Conservation (phyloP, 805 yeast species). For the Metschnikowia amazonensis region DNA sequence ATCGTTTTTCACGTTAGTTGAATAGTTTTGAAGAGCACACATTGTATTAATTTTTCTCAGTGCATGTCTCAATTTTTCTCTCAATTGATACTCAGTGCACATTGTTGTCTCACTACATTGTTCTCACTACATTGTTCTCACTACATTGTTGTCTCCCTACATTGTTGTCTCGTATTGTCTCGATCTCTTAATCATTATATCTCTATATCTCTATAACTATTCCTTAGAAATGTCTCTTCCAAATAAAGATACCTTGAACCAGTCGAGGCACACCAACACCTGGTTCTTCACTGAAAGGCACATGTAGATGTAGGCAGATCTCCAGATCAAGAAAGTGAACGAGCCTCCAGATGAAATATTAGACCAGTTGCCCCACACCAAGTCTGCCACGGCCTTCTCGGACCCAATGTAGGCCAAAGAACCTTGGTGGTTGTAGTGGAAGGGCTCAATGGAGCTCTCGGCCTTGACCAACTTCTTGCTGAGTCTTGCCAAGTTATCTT, state of each 20-base stretch:
- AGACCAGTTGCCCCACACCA: constrained; percentile 74
- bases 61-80: too few species aligned
- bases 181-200: too few species aligned
- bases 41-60: too few species aligned
- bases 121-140: too few species aligned
- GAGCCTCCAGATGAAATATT: constrained; percentile 81
- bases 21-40: too few species aligned
- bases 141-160: too few species aligned
- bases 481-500: constrained; percentile 42
- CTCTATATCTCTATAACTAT: constrained; percentile 10
- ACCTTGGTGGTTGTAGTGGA: constrained; percentile 85
- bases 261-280: constrained; percentile 78
- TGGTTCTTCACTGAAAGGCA: constrained; percentile 86
- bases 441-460: constrained; percentile 49
- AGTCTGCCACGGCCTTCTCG: constrained; percentile 91
- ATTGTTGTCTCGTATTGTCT: too few species aligned
- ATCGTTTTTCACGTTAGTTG: too few species aligned
- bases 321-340: constrained; percentile 89
- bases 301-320: constrained; percentile 90
- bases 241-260: constrained; percentile 82
- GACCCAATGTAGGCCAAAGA: constrained; percentile 91
- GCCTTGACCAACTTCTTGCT: constrained; percentile 44
- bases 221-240: constrained; percentile 95
- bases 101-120: too few species aligned
- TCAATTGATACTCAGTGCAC: too few species aligned